Evolutionary conservation across 1,284 basidiomycete genomes (phyloP).

Genomic region (Tetrapyrgos nigripes): DNA sequence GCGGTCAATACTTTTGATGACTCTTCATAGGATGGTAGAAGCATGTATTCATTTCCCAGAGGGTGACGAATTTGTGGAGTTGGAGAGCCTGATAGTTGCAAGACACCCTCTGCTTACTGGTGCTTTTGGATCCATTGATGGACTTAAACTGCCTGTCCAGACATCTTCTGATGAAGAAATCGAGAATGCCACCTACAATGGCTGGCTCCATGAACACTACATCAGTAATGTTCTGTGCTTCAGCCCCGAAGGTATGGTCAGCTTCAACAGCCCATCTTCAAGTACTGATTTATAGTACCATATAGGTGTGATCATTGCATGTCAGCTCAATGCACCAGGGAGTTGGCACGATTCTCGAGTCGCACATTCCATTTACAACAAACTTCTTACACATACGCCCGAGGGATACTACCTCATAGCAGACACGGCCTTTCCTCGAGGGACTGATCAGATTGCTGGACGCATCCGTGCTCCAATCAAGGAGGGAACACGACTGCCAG

Average conservation of each 20-base stretch:
- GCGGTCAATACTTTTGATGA: slow-evolving; percentile 18
- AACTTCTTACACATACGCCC: slow-evolving; percentile 38
- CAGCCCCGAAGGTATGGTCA: slow-evolving; percentile 36
- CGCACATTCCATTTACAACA: slow-evolving; percentile 44
- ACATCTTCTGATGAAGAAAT: slow-evolving; percentile 42
- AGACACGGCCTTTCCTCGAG: slow-evolving; percentile 51
- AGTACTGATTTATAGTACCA: background rate
- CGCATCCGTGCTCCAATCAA: slow-evolving; percentile 50
- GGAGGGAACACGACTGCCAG: slow-evolving; percentile 33
- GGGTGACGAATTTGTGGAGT: slow-evolving; percentile 34
- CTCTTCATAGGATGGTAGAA: slow-evolving; percentile 38
- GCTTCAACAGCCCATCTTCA: background rate
- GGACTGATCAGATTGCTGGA: slow-evolving; percentile 31
- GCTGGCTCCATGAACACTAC: slow-evolving; percentile 51
- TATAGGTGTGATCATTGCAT: slow-evolving; percentile 41
- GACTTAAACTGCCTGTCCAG: slow-evolving; percentile 35
- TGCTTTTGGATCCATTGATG: slow-evolving; percentile 46
- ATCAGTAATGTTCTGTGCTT: slow-evolving; percentile 39
- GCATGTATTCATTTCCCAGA: slow-evolving; percentile 42
- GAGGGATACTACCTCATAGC: slow-evolving; percentile 47
- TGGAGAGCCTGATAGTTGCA: slow-evolving; percentile 34
- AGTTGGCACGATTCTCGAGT: slow-evolving; percentile 56
- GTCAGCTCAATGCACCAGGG: slow-evolving; percentile 46
- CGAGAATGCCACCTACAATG: slow-evolving; percentile 57
- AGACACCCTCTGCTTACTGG: slow-evolving; percentile 45